Evolutionary conservation across 1,139 yeast species (phyloP), one percentile per base, ranked within the genome.

Genomic region (Magnusiomyces paraingens): DNA sequence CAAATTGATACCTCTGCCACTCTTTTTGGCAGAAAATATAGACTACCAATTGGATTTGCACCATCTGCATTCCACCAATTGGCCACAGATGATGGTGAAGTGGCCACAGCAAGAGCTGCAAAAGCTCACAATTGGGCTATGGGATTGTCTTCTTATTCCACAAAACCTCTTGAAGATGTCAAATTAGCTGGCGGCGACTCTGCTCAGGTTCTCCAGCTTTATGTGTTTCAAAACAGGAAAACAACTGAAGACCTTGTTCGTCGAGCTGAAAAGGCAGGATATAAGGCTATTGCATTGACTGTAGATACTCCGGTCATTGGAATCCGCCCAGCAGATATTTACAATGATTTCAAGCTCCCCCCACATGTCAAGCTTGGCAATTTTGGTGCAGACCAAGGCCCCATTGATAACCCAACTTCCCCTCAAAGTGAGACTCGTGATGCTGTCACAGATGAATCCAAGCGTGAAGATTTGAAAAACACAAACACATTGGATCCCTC

Each of bases 271-370:
- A 63, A 67, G 52, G 72, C 83, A 39, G 84, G 85, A 0, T 67
- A 62, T 59, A 81, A 80, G 64, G 88, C 85, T 0, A 67, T 83
- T 15, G 78, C 82, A 57, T 75, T 83, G 50, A 83, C 87, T 0
- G 86, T 82, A 8, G 88, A 83, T 67, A 84, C 86, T 1, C 86
- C 88, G 5, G 80, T 77, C 61, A 72, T 82, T 58, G 89, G 88
- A 35, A 75, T 83, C 59, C 71, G 89, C 55, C 84, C 80, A 63
- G 77, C 81, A 59, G 88, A 83, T 50, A 54, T 60, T 29, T 59
- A 75, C 70, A 69, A 73, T 69, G 57, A 75, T 69, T 73, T 79
- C 70, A 70, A 81, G 70, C 62, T 70, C 26, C 73, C 73, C 2
- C 49, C 64, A 2, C 66, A 69, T 50, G 52, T 68, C 42, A 55